Base-by-base conservation (phyloP, 495 filamentous ascomycete species). In the Thermothielavioides terrestris region DNA sequence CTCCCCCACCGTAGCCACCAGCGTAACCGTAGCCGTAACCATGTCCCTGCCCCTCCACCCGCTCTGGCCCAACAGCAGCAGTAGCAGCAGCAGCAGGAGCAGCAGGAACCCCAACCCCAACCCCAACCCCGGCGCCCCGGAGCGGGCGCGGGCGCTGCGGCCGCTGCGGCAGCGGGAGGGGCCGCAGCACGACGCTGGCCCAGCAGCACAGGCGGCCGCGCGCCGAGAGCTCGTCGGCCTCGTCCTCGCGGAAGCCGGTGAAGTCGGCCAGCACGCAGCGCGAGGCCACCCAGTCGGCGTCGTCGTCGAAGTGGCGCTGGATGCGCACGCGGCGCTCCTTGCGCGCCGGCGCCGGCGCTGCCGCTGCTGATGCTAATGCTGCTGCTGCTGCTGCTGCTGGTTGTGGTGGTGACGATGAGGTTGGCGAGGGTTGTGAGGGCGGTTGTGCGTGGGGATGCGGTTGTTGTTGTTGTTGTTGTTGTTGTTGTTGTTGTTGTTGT, bases 231-330 rank as follows among this genome's bases (percentile, higher is more conserved):
- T 4, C 21, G 25, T 47, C 39, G 15, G 61, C 61, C 21, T 60
- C 49, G 26, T 54, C 54, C 26, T 53, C 54, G 36, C 48, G 37
- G n/a, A 64, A 25, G 22, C 38, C 57, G 9, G 62, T 57, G 40
- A 64, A 64, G 31, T 62, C 62, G 12, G 57, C 36, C 42, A 60
- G 46, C 6, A 62, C 17, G 40, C 59, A 64, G 28, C 62, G 59
- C 10, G 62, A 56, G 34, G 49, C 58, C 23, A 62, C 62, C 62
- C 59, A 64, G 12, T 62, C 59, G 46, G 54, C 42, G 21, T 44
- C 43, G 50, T 64, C 62, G 49, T 64, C 62, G 32, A 56, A 56
- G 49, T 64, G 59, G 3, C 39, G 44, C 9, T 39, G 43, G 34
- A 31, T 28, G 9, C 27, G 27, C 21, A 10, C 8, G 23, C 25